Percentiles rank a stretch among this genome's conserved stretches.
These are phyloP conservation scores for Boletales sp. DNA, from an alignment of 768 basidiomycete species.

Conservation along the genomic window DNA sequence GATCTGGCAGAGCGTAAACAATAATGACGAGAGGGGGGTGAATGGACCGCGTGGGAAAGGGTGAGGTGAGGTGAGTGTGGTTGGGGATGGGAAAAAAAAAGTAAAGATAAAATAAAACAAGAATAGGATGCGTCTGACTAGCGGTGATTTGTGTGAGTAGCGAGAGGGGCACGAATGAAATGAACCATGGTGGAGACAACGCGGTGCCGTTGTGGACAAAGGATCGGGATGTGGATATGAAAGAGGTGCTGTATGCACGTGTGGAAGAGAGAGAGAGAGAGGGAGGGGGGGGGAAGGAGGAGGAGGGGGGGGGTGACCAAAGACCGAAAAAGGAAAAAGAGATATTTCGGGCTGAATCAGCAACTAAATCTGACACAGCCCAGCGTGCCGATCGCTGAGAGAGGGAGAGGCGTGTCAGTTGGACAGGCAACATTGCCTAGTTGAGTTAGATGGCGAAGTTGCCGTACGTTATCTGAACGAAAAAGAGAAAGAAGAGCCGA, in stretches of 20 bases:
- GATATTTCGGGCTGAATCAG: conserved; percentile 22
- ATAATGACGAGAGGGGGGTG: conserved; percentile 4
- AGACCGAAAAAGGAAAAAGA: not conserved
- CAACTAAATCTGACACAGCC: conserved; percentile 25
- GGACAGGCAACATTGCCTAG: conserved; percentile 28
- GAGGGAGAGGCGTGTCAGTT: conserved; percentile 26
- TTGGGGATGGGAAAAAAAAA: not conserved
- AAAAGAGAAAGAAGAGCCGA: conserved; percentile 15
- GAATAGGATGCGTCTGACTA: not conserved
- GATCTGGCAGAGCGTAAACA: not conserved
- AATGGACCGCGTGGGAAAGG: not conserved
- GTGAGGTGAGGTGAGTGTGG: not conserved
- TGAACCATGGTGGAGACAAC: conserved; percentile 13
- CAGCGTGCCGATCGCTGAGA: conserved; percentile 29
- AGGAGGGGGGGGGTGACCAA: too few relatives aligned
- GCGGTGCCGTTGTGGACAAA: conserved; percentile 23
- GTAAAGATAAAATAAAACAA: not conserved
- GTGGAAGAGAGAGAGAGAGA: not conserved
- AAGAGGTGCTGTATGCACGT: conserved; percentile 1
- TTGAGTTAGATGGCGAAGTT: conserved; percentile 30
- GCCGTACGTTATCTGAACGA: conserved; percentile 29
- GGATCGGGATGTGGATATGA: conserved; percentile 1
- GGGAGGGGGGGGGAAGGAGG: too few relatives aligned
- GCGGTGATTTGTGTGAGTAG: conserved; percentile 12
- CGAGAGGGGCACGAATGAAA: conserved; percentile 18